Conservation (phyloP, 768 basidiomycete genomes). For the Scleroderma citrinum region DNA sequence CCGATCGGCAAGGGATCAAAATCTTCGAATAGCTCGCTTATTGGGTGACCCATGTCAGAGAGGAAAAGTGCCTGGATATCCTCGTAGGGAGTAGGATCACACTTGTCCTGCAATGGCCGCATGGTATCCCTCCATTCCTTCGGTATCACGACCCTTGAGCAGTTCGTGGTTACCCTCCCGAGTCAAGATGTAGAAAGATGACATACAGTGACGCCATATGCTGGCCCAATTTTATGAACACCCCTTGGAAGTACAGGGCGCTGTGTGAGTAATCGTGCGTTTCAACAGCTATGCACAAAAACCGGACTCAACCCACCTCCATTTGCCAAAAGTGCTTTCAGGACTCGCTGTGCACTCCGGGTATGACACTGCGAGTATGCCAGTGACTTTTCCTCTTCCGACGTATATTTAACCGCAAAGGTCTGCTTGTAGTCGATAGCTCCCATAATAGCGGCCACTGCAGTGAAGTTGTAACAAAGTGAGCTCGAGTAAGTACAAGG, state of each 20-base stretch:
- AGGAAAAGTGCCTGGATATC: slow-evolving; percentile 72
- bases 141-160: slow-evolving; percentile 46
- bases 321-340: slow-evolving; percentile 82
- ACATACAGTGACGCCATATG: slow-evolving; percentile 68
- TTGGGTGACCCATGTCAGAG: slow-evolving; percentile 67
- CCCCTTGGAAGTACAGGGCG: slow-evolving; percentile 36
- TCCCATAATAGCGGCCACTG: slow-evolving; percentile 57
- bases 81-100: slow-evolving; percentile 80
- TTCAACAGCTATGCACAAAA: neutral
- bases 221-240: slow-evolving; percentile 89
- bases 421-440: slow-evolving; percentile 71
- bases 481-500: too few species aligned
- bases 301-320: slow-evolving; percentile 50
- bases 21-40: slow-evolving; percentile 74
- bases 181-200: slow-evolving; percentile 13
- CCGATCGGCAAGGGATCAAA: slow-evolving; percentile 89
- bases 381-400: slow-evolving; percentile 42
- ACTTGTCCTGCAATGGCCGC: slow-evolving; percentile 81
- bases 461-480: neutral
- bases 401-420: slow-evolving; percentile 46
- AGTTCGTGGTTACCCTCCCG: slow-evolving; percentile 6
- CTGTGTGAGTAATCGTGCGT: neutral
- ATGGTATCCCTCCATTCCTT: slow-evolving; percentile 57
- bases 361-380: slow-evolving; percentile 77
- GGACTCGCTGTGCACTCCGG: slow-evolving; percentile 72